Evolutionary conservation across 257 asterid genomes (phyloP).

Genomic region (Ballota nigra): DNA sequence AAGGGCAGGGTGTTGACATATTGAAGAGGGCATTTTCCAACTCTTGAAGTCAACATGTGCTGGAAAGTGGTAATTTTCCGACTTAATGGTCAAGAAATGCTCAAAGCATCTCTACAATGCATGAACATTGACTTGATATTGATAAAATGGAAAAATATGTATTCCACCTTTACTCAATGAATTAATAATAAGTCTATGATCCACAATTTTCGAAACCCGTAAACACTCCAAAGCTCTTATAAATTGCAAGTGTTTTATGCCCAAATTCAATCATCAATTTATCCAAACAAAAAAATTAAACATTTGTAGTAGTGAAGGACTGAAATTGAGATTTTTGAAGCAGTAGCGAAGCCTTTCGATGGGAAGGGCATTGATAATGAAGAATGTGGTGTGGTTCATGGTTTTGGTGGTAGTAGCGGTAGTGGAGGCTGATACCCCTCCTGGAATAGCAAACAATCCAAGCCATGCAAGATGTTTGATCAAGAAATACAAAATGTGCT

Average conservation of each 20-base stretch:
- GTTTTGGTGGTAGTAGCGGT: conserved; percentile 13
- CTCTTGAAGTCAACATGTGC: neutral
- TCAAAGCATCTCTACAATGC: neutral
- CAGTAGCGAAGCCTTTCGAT: neutral
- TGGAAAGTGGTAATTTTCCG: conserved; percentile 6
- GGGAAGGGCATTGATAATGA: conserved; percentile 19
- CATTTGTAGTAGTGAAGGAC: neutral
- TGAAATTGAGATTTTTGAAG: neutral
- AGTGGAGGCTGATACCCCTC: conserved; percentile 38
- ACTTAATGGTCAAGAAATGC: conserved; percentile 21
- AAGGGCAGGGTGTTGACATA: no score
- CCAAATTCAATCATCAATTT: neutral
- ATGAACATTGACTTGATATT: no score
- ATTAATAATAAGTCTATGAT: neutral
- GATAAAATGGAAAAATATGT: no score
- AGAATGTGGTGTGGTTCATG: conserved; percentile 12
- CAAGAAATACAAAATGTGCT: conserved; percentile 38
- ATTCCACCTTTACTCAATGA: conserved; percentile 14
- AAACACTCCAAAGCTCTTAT: conserved; percentile 22
- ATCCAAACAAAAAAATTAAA: neutral
- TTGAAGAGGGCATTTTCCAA: no score
- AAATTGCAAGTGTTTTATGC: neutral
- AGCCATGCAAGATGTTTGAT: conserved; percentile 37
- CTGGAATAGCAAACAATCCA: conserved; percentile 22
- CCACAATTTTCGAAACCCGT: conserved; percentile 4